phyloP scores from a whole-genome alignment of 106 monocot genomes.

The Alisma plantagoaquatica region DNA sequence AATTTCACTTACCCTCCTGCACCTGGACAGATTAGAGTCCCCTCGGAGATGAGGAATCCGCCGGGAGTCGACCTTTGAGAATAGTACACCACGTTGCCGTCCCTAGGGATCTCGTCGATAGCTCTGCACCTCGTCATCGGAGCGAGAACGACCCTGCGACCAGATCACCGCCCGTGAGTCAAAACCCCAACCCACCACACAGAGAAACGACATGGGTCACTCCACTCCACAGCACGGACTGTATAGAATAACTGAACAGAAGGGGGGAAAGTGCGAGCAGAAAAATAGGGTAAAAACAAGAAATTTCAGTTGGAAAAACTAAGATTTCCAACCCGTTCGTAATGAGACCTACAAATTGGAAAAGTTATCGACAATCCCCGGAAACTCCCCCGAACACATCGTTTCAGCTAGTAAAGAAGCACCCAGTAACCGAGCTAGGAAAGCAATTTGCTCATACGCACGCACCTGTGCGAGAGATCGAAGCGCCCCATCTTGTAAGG shows the following conservation, averaged over 20 bases:
- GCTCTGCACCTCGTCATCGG: constrained; percentile 35
- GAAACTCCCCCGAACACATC: neutral
- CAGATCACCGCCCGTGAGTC: neutral
- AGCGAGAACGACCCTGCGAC: constrained; percentile 22
- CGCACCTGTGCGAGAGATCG: constrained; percentile 16
- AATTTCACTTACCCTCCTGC: constrained; percentile 16
- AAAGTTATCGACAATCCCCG: neutral
- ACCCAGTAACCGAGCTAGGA: neutral
- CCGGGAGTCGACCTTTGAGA: constrained; percentile 21
- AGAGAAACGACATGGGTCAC: neutral
- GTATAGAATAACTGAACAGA: neutral
- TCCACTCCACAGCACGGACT: neutral
- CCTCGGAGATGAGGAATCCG: constrained; percentile 25
- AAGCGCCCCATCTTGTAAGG: constrained; percentile 13
- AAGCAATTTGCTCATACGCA: neutral
- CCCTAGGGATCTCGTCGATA: constrained; percentile 17
- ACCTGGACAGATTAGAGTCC: constrained; percentile 17
- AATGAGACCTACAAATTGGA: neutral
- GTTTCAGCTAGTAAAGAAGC: neutral
- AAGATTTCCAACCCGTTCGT: neutral
- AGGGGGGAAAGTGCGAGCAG: neutral
- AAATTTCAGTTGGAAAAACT: neutral
- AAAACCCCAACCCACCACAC: neutral
- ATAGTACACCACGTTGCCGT: constrained; percentile 19
- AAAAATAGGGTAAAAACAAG: neutral